Evolutionary conservation across 2,329 filamentous ascomycete species (phyloP), one percentile per base, ranked within the genome.

Genomic region (Penicillium sp.): DNA sequence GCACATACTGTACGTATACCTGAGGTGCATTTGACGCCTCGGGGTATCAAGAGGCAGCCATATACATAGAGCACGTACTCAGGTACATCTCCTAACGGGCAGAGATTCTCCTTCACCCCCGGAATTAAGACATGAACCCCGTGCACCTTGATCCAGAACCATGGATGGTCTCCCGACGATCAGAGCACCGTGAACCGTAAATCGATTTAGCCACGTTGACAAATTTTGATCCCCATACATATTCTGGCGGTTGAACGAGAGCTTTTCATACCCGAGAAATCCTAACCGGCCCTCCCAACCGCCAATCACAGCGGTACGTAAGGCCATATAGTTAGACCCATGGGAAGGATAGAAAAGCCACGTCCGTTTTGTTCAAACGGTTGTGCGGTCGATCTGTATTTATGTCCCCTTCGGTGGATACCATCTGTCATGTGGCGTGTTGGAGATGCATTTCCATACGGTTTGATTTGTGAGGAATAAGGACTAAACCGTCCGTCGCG

Each of bases 251-350:
- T 11, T 3, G 9, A 36, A 20, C 33, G 33, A 20, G n/a, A 13
- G 10, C 2, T 11, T 13, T 11, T 13, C 28, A 13, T 9, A 2
- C 9, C 6, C 25, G n/a, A 5, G 9, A 7, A 27, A 6, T 9
- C 25, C 9, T 27, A 8, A 7, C 27, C 27, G 27, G 27, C 8
- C 27, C 27, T 28, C 10, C 3, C 27, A 27, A 27, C 9, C 53
- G 18, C 53, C 56, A 48, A 52, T 58, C 48, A 54, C 10, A 46
- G 10, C 25, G 22, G 28, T 16, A 46, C 20, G 20, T 47, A 54
- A 48, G 31, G 50, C 51, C 56, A 56, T 51, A 50, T 4, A 14
- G 20, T 11, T 11, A n/a, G 43, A 45, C 33, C 46, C 53, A 46
- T 53, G 50, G 53, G 33, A 25, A 27, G 35, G 28, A 27, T 4